Conservation (phyloP, 345 rosid genomes). For the Syzygium aromaticum region DNA sequence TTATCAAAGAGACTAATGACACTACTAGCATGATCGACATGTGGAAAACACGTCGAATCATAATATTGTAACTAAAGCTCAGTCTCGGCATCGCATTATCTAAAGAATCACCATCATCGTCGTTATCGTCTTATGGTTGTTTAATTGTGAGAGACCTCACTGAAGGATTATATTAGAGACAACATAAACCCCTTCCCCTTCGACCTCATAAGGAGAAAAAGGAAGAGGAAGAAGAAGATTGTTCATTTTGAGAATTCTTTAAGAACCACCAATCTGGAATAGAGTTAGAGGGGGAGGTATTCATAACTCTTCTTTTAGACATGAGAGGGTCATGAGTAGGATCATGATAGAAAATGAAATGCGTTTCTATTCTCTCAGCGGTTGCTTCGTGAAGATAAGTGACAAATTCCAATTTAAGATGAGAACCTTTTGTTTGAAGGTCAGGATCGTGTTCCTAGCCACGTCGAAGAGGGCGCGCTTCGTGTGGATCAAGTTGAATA, state of each 20-base stretch:
- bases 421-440: constrained; percentile 3
- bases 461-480: constrained; percentile 8
- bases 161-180: not conserved
- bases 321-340: not conserved
- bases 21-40: not conserved
- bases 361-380: not conserved
- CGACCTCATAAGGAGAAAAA: no score
- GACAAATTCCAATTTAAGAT: not conserved
- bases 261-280: no score
- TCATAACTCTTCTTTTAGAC: not conserved
- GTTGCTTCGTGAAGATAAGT: not conserved
- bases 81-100: not conserved
- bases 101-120: not conserved
- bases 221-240: no score
- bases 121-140: not conserved
- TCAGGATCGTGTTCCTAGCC: constrained; percentile 7
- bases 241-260: no score
- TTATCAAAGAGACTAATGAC: not conserved
- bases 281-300: no score
- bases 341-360: not conserved
- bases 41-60: not conserved
- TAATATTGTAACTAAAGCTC: not conserved
- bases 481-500: not conserved
- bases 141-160: not conserved
- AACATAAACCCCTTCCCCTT: no score